Conservation (phyloP, 208 protist genomes). For the Wallacemonas rigidus region DNA sequence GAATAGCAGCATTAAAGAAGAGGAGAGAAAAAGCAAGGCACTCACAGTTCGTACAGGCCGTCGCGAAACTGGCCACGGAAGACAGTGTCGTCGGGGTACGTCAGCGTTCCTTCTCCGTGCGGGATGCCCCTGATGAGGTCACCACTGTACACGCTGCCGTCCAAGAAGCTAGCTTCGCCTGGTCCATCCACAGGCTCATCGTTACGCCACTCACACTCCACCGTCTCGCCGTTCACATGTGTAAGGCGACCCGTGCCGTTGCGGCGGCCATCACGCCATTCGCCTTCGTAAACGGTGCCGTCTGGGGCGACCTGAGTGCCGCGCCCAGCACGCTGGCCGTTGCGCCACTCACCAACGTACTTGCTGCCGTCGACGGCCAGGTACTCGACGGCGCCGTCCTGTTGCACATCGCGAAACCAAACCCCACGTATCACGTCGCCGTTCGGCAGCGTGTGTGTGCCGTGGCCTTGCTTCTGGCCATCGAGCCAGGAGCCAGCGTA, state of each 20-base stretch:
- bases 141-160: slow-evolving; percentile 85
- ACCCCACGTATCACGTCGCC: slow-evolving; percentile 73
- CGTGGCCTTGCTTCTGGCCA: slow-evolving; percentile 78
- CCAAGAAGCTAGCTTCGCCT: slow-evolving; percentile 53
- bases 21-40: slow-evolving; percentile 14
- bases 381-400: slow-evolving; percentile 72
- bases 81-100: slow-evolving; percentile 80
- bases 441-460: slow-evolving; percentile 69
- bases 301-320: slow-evolving; percentile 72
- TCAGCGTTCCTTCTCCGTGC: slow-evolving; percentile 68
- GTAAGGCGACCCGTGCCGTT: slow-evolving; percentile 74
- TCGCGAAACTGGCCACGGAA: slow-evolving; percentile 78
- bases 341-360: slow-evolving; percentile 84
- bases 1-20: slow-evolving; percentile 9
- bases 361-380: slow-evolving; percentile 43
- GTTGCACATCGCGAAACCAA: slow-evolving; percentile 71
- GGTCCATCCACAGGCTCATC: slow-evolving; percentile 57
- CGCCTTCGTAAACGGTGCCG: slow-evolving; percentile 83
- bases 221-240: slow-evolving; percentile 49
- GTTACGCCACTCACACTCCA: slow-evolving; percentile 68
- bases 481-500: slow-evolving; percentile 88
- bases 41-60: slow-evolving; percentile 77
- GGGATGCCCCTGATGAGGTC: slow-evolving; percentile 59
- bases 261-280: slow-evolving; percentile 67
- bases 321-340: slow-evolving; percentile 56